Evolutionary conservation across 1,284 basidiomycete genomes (phyloP), one percentile per base, ranked within the genome.

Genomic region (Megacollybia platyphylla): DNA sequence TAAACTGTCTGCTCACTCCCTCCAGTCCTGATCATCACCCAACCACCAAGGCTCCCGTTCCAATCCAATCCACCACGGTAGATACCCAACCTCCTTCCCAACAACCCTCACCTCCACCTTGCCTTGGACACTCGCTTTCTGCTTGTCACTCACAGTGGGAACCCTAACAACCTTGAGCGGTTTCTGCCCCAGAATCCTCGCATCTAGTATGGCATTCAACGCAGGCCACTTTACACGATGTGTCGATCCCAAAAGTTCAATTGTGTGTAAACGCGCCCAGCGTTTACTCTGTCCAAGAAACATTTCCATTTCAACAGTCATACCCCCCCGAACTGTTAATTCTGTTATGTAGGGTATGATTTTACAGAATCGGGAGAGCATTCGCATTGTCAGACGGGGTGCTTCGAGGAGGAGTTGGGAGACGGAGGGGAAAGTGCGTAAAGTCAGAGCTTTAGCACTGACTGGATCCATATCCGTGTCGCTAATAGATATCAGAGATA

Each of bases 401-500:
- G 39, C 24, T n/a, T 40, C 24, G 18, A 40, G 26, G 10, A 27
- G n/a, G 20, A 40, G n/a, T n/a, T 26, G n/a, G 4, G 11, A 11
- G 6, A 40, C 27, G 11, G 13, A 11, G 20, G n/a, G 13, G 39
- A 40, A 40, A 5, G 5, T 29, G n/a, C n/a, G 13, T 11, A 5
- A 13, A n/a, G 2, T 27, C 4, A 28, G 11, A n/a, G 10, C 5
- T 3, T 38, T 20, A 13, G 32, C 15, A 2, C 32, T 17, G 26
- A 29, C 10, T n/a, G 39, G 39, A 29, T 40, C 39, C 20, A 40
- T 24, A 17, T 40, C 39, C 11, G 20, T 24, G 39, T 40, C 39
- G 15, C 39, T 24, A n/a, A 40, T 40, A n/a, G 39, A 40, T n/a
- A 40, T 40, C 18, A 40, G 26, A 9, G 39, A 26, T 11, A 40